phyloP scores from a whole-genome alignment of 176 grass and related monocot species.

The Dactylis glomerata region DNA sequence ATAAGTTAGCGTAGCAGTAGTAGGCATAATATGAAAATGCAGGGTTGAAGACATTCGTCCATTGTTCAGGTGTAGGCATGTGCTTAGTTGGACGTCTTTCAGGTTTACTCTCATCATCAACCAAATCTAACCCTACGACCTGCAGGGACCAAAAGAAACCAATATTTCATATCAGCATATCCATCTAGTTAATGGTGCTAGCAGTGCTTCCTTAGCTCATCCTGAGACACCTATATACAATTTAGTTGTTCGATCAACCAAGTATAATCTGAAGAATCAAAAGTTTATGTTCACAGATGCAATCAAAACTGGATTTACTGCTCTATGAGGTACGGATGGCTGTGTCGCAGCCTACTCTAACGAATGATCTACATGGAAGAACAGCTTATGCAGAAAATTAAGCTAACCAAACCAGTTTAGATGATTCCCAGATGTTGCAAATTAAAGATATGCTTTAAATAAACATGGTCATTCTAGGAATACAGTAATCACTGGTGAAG shows the following conservation, averaged over 20 bases:
- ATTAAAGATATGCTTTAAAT: background rate
- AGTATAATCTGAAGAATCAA: background rate
- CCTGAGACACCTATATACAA: constrained; percentile 11
- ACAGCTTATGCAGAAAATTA: background rate
- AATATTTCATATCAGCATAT: background rate
- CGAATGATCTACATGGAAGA: background rate
- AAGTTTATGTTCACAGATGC: constrained; percentile 2
- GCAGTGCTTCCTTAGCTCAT: background rate
- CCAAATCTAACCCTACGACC: constrained; percentile 96
- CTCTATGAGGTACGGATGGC: background rate
- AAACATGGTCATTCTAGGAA: background rate
- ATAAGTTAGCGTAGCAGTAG: constrained; percentile 98
- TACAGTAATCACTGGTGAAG: background rate
- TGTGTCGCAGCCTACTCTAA: background rate
- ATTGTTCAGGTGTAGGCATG: constrained; percentile 91
- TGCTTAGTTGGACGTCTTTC: constrained; percentile 98
- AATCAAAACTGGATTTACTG: background rate
- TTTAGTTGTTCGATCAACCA: background rate
- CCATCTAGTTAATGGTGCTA: background rate
- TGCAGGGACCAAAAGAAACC: constrained; percentile 22
- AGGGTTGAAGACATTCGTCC: constrained; percentile 98
- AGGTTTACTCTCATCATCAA: constrained; percentile 99
- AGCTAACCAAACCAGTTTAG: background rate
- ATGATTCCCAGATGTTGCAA: background rate
- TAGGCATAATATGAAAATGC: constrained; percentile 99